Conservation (phyloP, 495 filamentous ascomycete genomes). For the Beverwykella pulmonaria region DNA sequence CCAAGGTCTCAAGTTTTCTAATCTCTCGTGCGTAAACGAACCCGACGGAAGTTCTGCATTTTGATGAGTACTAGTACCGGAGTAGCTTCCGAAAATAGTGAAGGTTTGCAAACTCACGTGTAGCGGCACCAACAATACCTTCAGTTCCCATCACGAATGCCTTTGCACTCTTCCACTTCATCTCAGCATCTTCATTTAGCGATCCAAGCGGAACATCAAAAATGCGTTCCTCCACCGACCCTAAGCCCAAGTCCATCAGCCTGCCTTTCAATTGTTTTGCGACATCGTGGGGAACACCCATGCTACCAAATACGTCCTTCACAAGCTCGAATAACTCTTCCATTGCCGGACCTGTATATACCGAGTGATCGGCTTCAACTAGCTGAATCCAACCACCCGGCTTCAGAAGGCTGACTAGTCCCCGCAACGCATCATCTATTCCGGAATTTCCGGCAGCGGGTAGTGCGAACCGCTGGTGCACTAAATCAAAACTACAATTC, state of each 20-base stretch:
- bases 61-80: too few relatives aligned
- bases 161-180: neutral
- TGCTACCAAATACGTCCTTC: constrained; percentile 8
- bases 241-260: neutral
- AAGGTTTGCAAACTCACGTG: neutral
- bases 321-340: constrained; percentile 10
- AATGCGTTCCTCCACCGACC: neutral
- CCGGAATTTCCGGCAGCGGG: constrained; percentile 1
- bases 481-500: constrained; percentile 14
- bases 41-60: neutral
- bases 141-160: neutral
- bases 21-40: neutral
- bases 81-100: neutral
- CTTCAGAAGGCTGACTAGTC: constrained; percentile 15
- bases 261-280: neutral
- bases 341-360: constrained; percentile 10
- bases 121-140: constrained; percentile 6
- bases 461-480: constrained; percentile 19
- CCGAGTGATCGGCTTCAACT: constrained; percentile 13
- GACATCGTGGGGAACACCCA: neutral
- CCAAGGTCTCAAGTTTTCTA: constrained; percentile 1
- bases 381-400: constrained; percentile 25
- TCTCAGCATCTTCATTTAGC: constrained; percentile 5
- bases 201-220: constrained; percentile 11
- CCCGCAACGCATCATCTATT: neutral